Evolutionary conservation across 495 filamentous ascomycete species (phyloP), one percentile per base, ranked within the genome.

Genomic region (Parachaetomium inaequale): DNA sequence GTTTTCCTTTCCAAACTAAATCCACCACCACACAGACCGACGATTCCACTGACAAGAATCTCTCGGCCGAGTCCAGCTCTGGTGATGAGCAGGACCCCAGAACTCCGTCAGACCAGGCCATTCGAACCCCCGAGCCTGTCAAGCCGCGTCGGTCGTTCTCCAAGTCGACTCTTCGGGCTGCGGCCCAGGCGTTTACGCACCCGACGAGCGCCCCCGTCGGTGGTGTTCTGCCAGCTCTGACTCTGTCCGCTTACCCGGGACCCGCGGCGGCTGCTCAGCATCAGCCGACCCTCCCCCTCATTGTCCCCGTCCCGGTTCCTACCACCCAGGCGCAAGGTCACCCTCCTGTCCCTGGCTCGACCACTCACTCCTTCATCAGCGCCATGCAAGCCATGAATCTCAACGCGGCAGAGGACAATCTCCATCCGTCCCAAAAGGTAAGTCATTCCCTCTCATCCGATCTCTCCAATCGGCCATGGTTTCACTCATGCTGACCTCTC

Each of bases 331-430:
- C 36, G 1, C 23, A 60, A 21, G 29, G 17, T 34, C n/a, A 40
- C 23, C 6, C 38, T 47, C 2, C 40, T 10, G 19, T 55, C 2
- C 51, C 59, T 1, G 59, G 50, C 7, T 45, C 51, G 14, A 47
- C 59, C 4, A 62, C 51, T 1, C 40, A 55, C 8, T 36, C 50
- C 19, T 55, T 62, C 51, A 49, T 55, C 51, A 49, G 3, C 40
- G 59, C 59, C 0, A 55, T 62, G 59, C 40, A 56, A 17, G 52
- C 52, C 28, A 55, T 62, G 52, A 38, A 2, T 7, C n/a, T 56
- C 10, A 32, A 53, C 15, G 38, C 42, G 7, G 29, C 40, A 15
- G 61, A 58, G 40, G 61, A 52, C n/a, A 28, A 45, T 14, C 23
- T 58, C 14, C 61, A 45, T 46, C 61, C 61, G 0, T 15, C 36